Conservation (phyloP, 2,329 filamentous ascomycete species). For the Rhynchosporium graminicola region DNA sequence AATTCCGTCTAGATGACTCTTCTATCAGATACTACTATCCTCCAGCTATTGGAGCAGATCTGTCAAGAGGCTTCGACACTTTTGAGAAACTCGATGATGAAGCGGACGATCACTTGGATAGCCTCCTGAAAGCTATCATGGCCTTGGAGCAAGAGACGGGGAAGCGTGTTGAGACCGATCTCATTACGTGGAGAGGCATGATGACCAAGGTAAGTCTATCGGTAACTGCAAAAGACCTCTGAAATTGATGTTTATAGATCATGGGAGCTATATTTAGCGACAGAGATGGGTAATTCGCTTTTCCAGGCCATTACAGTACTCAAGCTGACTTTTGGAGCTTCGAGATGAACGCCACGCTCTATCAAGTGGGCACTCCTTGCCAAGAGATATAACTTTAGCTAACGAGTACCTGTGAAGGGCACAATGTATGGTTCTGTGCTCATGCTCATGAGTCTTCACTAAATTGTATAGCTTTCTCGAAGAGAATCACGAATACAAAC, state of each 20-base stretch:
- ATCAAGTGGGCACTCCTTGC: slow-evolving; percentile 62
- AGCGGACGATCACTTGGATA: slow-evolving; percentile 84
- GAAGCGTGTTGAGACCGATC: slow-evolving; percentile 69
- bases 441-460: slow-evolving; percentile 33
- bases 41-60: slow-evolving; percentile 67
- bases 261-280: slow-evolving; percentile 82
- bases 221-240: neutral
- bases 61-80: slow-evolving; percentile 77
- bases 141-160: slow-evolving; percentile 69
- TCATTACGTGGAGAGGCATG: slow-evolving; percentile 96
- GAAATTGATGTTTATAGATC: slow-evolving; percentile 57
- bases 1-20: slow-evolving; percentile 73
- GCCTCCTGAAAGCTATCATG: slow-evolving; percentile 74
- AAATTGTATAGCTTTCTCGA: slow-evolving; percentile 75
- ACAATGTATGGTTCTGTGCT: slow-evolving; percentile 49
- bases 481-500: slow-evolving; percentile 78
- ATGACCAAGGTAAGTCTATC: slow-evolving; percentile 80
- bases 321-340: slow-evolving; percentile 56
- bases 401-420: slow-evolving; percentile 45
- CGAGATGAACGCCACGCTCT: slow-evolving; percentile 92
- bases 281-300: slow-evolving; percentile 65
- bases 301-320: neutral
- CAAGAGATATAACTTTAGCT: slow-evolving; percentile 16
- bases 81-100: slow-evolving; percentile 84
- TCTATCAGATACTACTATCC: slow-evolving; percentile 89